phyloP scores from a whole-genome alignment of 2,329 filamentous ascomycete species.

The Trematosphaeria pertusa region DNA sequence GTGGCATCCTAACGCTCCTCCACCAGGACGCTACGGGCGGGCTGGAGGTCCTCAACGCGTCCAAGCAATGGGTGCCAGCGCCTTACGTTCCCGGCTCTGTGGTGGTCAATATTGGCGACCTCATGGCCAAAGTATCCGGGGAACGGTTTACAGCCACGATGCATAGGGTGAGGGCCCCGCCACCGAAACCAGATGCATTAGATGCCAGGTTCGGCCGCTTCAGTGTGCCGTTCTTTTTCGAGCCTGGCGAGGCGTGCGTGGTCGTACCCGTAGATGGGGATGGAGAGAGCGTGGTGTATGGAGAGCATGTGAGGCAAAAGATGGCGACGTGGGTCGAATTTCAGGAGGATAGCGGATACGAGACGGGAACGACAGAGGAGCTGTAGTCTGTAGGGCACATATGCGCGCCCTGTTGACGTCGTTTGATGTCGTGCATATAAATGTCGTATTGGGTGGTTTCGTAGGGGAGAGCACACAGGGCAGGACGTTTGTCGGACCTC shows the following conservation, averaged over 20 bases:
- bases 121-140: slow-evolving; percentile 53
- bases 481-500: too few species aligned
- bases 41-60: slow-evolving; percentile 55
- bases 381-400: too few species aligned
- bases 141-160: slow-evolving; percentile 54
- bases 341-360: slow-evolving; percentile 40
- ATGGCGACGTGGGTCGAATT: slow-evolving; percentile 56
- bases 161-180: slow-evolving; percentile 49
- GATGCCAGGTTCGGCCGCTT: slow-evolving; percentile 38
- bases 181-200: slow-evolving; percentile 28
- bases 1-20: slow-evolving; percentile 56
- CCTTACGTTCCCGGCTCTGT: slow-evolving; percentile 51
- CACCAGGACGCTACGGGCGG: slow-evolving; percentile 57
- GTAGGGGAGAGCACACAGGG: too few species aligned
- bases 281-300: slow-evolving; percentile 47
- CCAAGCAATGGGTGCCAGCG: slow-evolving; percentile 51
- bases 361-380: slow-evolving; percentile 19
- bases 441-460: too few species aligned
- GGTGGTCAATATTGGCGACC: slow-evolving; percentile 56
- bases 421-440: too few species aligned
- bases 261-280: slow-evolving; percentile 46
- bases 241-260: slow-evolving; percentile 53
- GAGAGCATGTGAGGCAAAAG: slow-evolving; percentile 52
- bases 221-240: slow-evolving; percentile 58
- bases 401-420: too few species aligned